Evolutionary conservation across 768 basidiomycete genomes (phyloP).

Genomic region (Auriculariales sp.): DNA sequence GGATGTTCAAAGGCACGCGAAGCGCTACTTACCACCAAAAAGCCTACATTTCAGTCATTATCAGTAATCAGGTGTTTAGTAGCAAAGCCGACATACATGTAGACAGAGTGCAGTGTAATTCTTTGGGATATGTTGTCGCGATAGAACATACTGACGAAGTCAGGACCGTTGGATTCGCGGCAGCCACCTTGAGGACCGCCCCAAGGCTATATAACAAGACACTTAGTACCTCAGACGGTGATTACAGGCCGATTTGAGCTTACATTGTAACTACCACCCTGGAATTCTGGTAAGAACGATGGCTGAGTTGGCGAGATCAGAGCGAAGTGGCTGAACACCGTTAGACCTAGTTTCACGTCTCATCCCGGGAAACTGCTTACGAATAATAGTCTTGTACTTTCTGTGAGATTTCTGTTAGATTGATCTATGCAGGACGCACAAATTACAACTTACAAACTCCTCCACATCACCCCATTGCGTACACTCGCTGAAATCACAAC

Average conservation of each 20-base stretch:
- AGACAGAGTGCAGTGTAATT: background rate
- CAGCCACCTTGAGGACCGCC: background rate
- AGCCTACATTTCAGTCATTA: no score
- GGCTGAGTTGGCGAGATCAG: background rate
- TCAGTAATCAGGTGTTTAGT: no score
- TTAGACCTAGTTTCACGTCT: background rate
- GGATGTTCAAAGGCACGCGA: no score
- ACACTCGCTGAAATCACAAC: background rate
- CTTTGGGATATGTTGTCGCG: background rate
- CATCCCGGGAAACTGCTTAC: background rate
- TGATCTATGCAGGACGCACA: no score
- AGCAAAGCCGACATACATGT: background rate
- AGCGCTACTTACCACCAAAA: no score
- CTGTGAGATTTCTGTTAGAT: no score
- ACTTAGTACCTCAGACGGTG: background rate
- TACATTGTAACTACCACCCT: background rate
- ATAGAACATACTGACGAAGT: background rate
- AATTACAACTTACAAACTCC: background rate
- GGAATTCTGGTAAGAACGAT: background rate
- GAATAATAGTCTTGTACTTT: background rate
- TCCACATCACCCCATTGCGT: background rate
- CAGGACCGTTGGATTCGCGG: background rate
- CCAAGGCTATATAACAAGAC: background rate
- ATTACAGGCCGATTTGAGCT: no score
- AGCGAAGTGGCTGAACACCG: background rate